Conservation (phyloP, 768 basidiomycete species). For the Pleurotus platypus region DNA sequence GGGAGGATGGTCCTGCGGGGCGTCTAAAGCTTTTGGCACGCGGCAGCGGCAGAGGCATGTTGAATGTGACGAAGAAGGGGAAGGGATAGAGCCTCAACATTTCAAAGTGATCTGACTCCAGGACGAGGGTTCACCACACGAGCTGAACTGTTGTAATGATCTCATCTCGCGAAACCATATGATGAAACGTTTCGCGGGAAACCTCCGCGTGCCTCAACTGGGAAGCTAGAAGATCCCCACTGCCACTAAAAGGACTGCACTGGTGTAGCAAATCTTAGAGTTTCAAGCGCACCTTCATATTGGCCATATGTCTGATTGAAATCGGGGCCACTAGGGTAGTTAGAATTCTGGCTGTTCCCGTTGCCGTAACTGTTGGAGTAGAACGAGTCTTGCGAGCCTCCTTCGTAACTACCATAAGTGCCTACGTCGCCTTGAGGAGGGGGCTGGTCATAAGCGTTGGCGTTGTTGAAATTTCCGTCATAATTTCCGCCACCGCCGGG, state of each 20-base stretch:
- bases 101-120: slow-evolving; percentile 1
- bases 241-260: slow-evolving; percentile 26
- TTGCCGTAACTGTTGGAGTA: slow-evolving; percentile 67
- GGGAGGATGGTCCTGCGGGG: slow-evolving; percentile 13
- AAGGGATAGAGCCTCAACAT: not conserved
- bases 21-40: slow-evolving; percentile 1
- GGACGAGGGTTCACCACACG: slow-evolving; percentile 8
- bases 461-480: slow-evolving; percentile 49
- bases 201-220: slow-evolving; percentile 43
- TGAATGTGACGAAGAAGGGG: slow-evolving; percentile 21
- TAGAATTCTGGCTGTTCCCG: slow-evolving; percentile 37
- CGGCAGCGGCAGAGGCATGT: slow-evolving; percentile 2
- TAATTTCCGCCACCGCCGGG: slow-evolving; percentile 47
- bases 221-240: slow-evolving; percentile 30
- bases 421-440: slow-evolving; percentile 57
- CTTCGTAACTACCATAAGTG: slow-evolving; percentile 70
- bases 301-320: slow-evolving; percentile 59
- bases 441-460: slow-evolving; percentile 64
- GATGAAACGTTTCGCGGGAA: slow-evolving; percentile 13
- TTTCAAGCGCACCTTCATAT: slow-evolving; percentile 85
- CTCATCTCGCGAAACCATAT: slow-evolving; percentile 12
- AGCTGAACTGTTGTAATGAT: slow-evolving; percentile 9
- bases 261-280: slow-evolving; percentile 51
- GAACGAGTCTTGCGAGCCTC: slow-evolving; percentile 52
- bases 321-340: slow-evolving; percentile 34